Evolutionary conservation across 352 stramenopile species (phyloP).

Genomic region (Phytophthora sansomeana): DNA sequence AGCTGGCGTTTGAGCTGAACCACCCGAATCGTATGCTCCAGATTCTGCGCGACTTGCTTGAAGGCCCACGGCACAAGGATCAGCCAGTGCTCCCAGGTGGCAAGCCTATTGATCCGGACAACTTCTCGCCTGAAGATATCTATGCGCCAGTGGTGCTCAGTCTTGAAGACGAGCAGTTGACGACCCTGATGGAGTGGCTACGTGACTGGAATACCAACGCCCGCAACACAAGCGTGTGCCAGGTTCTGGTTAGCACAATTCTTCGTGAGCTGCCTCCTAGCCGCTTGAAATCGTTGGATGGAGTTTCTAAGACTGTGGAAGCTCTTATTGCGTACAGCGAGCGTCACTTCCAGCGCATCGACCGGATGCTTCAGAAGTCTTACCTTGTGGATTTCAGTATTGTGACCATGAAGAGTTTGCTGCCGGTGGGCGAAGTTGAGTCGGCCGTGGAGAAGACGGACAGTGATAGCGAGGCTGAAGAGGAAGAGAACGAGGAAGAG

Average conservation of each 20-base stretch:
- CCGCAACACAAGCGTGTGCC: constrained; percentile 93
- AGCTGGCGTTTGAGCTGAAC: constrained; percentile 93
- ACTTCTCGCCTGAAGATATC: constrained; percentile 68
- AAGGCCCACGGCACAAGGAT: constrained; percentile 75
- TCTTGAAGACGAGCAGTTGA: constrained; percentile 87
- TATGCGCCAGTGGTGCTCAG: constrained; percentile 71
- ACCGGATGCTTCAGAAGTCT: constrained; percentile 96
- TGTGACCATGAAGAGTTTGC: constrained; percentile 87
- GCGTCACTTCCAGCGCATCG: constrained; percentile 97
- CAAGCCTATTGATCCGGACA: constrained; percentile 55
- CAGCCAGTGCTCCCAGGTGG: constrained; percentile 51
- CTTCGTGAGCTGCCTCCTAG: constrained; percentile 75
- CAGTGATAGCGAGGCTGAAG: constrained; percentile 41
- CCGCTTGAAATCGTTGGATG: constrained; percentile 76
- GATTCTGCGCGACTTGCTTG: constrained; percentile 87
- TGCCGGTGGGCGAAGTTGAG: constrained; percentile 50
- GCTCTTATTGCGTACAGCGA: constrained; percentile 97
- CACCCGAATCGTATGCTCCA: constrained; percentile 95
- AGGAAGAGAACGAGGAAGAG: constrained; percentile 25
- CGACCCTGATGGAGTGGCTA: constrained; percentile 94
- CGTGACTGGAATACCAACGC: constrained; percentile 99
- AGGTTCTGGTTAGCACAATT: constrained; percentile 94
- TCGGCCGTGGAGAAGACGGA: constrained; percentile 50
- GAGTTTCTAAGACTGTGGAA: constrained; percentile 86
- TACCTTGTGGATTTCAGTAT: constrained; percentile 97